Base-by-base conservation (phyloP, 2,329 filamentous ascomycete species). In the Penicillium sp. region DNA sequence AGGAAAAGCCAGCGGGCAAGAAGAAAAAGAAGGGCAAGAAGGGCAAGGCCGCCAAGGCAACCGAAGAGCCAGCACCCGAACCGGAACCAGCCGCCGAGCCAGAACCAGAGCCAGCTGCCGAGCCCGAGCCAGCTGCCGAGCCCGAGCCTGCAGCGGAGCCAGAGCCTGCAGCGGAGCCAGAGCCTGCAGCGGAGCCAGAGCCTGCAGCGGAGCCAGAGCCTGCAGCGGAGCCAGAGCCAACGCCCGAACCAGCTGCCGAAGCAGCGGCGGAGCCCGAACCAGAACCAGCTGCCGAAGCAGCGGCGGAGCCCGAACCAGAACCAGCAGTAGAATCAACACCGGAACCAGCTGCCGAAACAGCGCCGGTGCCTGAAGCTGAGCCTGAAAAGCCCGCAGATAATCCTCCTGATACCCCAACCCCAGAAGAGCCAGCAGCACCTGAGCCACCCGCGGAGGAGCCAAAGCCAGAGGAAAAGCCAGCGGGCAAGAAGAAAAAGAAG, bases 11-110 rank as follows among this genome's bases (percentile, higher is more conserved):
- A 21, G 6, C 29, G 5, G 26, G 19, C 34, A 49, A 49, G 29
- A 64, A 63, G 26, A 52, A 53, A 41, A 52, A 54, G 26, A 52
- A 49, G 15, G 34, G 33, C 22, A 54, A 54, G 34, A 55, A 55
- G 39, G 44, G 29, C 22, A 55, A 55, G 40, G 43, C 21, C 19
- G 19, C n/a, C 10, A 53, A 51, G 29, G n/a, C 37, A 34, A 19
- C 48, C 4, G 22, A 24, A 24, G 48, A 56, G 17, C 9, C 49
- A 12, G 24, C 39, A 24, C 41, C 49, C 2, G 61, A 60, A 28
- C 28, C 52, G 1, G 22, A 24, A 6, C 22, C 22, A 24, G 34
- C 46, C 15, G 45, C 52, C 19, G 51, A 52, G 22, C 22, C 19
- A 3, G 19, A 21, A 21, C 19, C 19, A 21, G 45, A 37, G 24